Conservation (phyloP, 2,329 filamentous ascomycete species). For the Mycosphaerella sp. region DNA sequence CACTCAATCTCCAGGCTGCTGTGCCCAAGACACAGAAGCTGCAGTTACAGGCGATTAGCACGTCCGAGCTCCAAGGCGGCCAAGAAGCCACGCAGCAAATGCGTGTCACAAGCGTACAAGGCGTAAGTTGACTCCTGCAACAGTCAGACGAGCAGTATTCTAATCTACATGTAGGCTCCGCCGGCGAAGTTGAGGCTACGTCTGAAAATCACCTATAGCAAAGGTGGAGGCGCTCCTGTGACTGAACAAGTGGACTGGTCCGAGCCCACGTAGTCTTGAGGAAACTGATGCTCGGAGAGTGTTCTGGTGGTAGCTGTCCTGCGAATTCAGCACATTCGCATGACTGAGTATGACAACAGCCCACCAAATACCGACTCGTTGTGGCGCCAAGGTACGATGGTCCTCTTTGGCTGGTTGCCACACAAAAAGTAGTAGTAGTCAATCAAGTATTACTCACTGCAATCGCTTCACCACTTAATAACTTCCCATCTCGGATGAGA, state of each 20-base stretch:
- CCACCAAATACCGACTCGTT: background rate
- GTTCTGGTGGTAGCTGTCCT: background rate
- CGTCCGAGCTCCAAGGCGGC: slow-evolving; percentile 65
- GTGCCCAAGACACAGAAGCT: slow-evolving; percentile 95
- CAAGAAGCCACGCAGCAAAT: slow-evolving; percentile 85
- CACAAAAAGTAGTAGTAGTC: slow-evolving; percentile 38
- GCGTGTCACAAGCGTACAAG: slow-evolving; percentile 76
- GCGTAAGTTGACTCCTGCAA: slow-evolving; percentile 59
- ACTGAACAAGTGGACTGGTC: slow-evolving; percentile 97
- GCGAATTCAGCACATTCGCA: background rate
- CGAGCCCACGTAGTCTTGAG: slow-evolving; percentile 51
- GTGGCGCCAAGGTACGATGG: no score
- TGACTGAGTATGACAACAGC: background rate
- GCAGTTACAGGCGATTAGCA: slow-evolving; percentile 84
- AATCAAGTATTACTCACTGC: slow-evolving; percentile 26
- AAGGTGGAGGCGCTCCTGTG: slow-evolving; percentile 61
- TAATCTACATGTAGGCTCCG: slow-evolving; percentile 52
- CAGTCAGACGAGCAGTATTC: background rate
- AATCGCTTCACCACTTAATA: slow-evolving; percentile 39
- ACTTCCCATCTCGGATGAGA: slow-evolving; percentile 63
- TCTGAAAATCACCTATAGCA: slow-evolving; percentile 74
- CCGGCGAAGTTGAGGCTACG: slow-evolving; percentile 67
- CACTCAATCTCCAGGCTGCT: slow-evolving; percentile 82
- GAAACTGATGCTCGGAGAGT: background rate
- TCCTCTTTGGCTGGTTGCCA: background rate